A percentile compares a stretch with the other conserved stretches of the same genome.
Conservation (phyloP, 805 yeast genomes). For the Cyberlindnera nakhonratchasimensis region DNA sequence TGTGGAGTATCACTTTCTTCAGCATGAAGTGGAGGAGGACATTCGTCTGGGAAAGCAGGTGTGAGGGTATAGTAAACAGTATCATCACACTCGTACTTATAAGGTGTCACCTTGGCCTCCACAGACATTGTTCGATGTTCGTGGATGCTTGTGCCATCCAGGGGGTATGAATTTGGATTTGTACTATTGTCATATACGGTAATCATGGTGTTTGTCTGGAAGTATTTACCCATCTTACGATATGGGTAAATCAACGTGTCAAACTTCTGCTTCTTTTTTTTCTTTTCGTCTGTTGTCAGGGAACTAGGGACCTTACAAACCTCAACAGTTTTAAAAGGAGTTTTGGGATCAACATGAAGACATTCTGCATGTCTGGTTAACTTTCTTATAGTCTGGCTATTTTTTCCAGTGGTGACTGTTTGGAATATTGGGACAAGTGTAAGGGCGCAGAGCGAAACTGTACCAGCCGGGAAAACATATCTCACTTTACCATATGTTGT, state of each 20-base stretch:
- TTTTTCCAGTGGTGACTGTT: background rate
- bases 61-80: background rate
- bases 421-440: constrained; percentile 13
- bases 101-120: background rate
- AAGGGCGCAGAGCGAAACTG: constrained; percentile 5
- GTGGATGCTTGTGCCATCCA: background rate
- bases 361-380: constrained; percentile 9
- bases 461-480: constrained; percentile 15
- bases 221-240: background rate
- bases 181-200: background rate
- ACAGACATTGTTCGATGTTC: background rate
- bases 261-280: background rate
- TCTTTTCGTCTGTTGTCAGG: background rate
- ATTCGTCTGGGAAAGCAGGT: background rate
- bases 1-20: background rate
- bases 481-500: constrained; percentile 29
- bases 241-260: background rate
- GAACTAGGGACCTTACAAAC: background rate
- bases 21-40: background rate
- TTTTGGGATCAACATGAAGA: constrained; percentile 17
- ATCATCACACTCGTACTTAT: background rate
- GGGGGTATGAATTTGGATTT: background rate
- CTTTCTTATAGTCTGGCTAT: background rate
- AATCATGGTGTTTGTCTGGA: background rate
- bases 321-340: constrained; percentile 3